These are phyloP conservation scores for Bruguiera sexangula DNA, from an alignment of 345 rosid species.

Conservation along the genomic window DNA sequence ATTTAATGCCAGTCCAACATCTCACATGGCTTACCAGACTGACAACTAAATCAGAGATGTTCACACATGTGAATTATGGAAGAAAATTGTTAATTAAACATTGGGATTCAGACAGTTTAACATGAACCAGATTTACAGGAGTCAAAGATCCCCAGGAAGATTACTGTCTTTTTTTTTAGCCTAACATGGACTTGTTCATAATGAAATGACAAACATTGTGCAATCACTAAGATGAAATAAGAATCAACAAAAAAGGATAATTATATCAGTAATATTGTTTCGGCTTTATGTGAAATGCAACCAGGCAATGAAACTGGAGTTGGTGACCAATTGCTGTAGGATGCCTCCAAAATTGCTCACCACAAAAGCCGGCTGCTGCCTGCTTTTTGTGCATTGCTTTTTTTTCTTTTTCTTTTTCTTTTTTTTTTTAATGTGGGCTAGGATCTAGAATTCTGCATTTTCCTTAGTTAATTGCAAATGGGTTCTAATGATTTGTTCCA, in stretches of 20 bases:
- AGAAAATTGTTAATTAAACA: neutral
- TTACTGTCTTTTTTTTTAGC: conserved; percentile 12
- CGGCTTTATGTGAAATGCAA: neutral
- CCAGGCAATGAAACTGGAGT: neutral
- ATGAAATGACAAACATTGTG: too few relatives aligned
- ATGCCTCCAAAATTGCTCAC: conserved; percentile 12
- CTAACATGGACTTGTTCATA: too few relatives aligned
- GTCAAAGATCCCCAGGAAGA: conserved; percentile 38
- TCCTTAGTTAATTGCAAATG: conserved; percentile 14
- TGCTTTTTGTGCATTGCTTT: neutral
- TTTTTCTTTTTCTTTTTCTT: too few relatives aligned
- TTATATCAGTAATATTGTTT: neutral
- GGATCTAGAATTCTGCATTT: neutral
- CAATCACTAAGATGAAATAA: neutral
- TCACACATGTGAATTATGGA: conserved; percentile 15
- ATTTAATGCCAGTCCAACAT: conserved; percentile 43
- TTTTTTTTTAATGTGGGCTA: neutral
- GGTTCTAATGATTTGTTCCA: conserved; percentile 24
- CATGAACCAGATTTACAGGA: conserved; percentile 16
- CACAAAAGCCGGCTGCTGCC: conserved; percentile 21
- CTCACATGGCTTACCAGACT: conserved; percentile 38
- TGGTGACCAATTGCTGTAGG: conserved; percentile 4
- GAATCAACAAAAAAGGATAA: neutral
- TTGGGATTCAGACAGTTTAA: conserved; percentile 24
- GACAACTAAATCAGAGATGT: conserved; percentile 32